Evolutionary conservation across 495 filamentous ascomycete species (phyloP).

Genomic region (Articulospora tetracladia): DNA sequence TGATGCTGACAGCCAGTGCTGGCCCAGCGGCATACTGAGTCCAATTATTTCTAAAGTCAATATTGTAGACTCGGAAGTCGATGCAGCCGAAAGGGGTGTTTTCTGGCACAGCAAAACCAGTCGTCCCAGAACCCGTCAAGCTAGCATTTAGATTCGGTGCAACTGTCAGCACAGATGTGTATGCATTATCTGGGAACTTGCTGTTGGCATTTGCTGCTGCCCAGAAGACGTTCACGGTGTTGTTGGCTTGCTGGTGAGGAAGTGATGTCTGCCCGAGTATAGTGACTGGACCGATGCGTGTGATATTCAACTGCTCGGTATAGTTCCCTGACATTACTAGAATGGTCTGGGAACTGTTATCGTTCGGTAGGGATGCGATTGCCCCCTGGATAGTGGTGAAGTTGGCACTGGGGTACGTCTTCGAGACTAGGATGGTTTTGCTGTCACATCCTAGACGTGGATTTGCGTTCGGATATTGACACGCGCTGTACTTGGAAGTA

Average conservation of each 20-base stretch:
- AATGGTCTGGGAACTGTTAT: slow-evolving; percentile 44
- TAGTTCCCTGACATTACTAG: slow-evolving; percentile 52
- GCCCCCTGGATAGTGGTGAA: slow-evolving; percentile 50
- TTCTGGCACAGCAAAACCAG: slow-evolving; percentile 49
- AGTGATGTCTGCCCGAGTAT: slow-evolving; percentile 47
- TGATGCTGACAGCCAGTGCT: slow-evolving; percentile 49
- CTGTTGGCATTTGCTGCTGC: slow-evolving; percentile 21
- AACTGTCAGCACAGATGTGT: slow-evolving; percentile 48
- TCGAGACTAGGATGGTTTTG: slow-evolving; percentile 47
- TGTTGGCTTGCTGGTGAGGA: slow-evolving; percentile 33
- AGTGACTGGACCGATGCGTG: slow-evolving; percentile 50
- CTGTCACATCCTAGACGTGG: slow-evolving; percentile 39
- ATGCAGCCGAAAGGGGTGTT: slow-evolving; percentile 53
- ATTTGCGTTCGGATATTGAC: slow-evolving; percentile 27
- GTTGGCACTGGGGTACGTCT: slow-evolving; percentile 27
- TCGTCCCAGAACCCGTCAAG: slow-evolving; percentile 52
- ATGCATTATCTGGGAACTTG: slow-evolving; percentile 46
- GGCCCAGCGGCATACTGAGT: slow-evolving; percentile 43
- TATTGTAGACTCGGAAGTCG: slow-evolving; percentile 56
- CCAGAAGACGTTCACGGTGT: slow-evolving; percentile 47
- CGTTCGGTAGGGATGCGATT: slow-evolving; percentile 39
- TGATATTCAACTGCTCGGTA: slow-evolving; percentile 55
- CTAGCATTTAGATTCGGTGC: slow-evolving; percentile 53
- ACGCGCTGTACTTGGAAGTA: slow-evolving; percentile 4
- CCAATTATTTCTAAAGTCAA: slow-evolving; percentile 55